phyloP scores from a whole-genome alignment of 176 grass and related monocot genomes.

The Avena atlantica region DNA sequence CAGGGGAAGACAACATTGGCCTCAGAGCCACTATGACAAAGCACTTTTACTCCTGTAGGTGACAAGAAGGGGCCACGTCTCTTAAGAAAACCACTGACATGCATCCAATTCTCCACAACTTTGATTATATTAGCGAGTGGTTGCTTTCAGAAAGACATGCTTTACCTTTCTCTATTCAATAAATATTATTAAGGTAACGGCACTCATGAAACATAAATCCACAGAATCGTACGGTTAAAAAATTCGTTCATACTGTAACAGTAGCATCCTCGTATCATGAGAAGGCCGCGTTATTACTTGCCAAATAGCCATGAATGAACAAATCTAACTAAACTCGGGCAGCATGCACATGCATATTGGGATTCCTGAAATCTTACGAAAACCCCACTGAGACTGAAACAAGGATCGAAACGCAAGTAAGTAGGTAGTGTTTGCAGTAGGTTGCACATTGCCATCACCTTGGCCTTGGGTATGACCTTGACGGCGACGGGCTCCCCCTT shows the following conservation, averaged over 20 bases:
- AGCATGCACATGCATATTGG: neutral
- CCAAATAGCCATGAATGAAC: neutral
- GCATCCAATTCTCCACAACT: neutral
- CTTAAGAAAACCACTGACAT: neutral
- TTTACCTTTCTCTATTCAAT: neutral
- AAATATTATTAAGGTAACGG: neutral
- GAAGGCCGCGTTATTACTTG: constrained; percentile 3
- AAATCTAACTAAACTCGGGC: neutral
- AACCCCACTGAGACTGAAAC: neutral
- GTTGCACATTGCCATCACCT: constrained; percentile 42
- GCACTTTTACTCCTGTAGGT: constrained; percentile 22
- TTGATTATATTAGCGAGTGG: neutral
- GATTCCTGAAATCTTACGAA: neutral
- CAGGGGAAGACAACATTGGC: constrained; percentile 1
- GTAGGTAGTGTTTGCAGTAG: neutral
- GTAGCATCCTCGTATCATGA: neutral
- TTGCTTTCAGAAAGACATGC: neutral
- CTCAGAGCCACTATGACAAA: neutral
- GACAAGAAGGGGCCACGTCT: neutral
- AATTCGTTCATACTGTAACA: neutral
- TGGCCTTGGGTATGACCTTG: constrained; percentile 84
- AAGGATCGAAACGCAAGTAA: neutral
- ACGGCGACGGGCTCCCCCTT: constrained; percentile 53
- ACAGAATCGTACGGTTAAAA: neutral
- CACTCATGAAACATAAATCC: neutral